phyloP scores from a whole-genome alignment of 2,329 filamentous ascomycete species.

The Periconia digitata region DNA sequence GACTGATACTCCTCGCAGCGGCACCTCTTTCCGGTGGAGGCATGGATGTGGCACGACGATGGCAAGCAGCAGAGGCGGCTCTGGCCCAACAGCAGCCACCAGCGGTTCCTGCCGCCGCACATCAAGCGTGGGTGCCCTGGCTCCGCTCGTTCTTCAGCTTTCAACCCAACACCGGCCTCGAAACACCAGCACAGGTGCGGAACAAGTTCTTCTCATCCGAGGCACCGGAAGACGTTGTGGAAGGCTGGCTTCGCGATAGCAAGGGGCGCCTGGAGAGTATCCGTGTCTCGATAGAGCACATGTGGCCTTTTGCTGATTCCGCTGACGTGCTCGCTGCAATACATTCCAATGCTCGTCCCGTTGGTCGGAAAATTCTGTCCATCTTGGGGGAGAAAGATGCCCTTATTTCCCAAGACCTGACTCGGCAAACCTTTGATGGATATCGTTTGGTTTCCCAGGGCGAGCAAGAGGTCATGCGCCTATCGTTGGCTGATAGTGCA shows the following conservation, averaged over 20 bases:
- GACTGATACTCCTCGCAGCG: constrained; percentile 5
- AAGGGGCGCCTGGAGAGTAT: constrained; percentile 9
- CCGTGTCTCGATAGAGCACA: neutral
- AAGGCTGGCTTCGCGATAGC: constrained; percentile 8
- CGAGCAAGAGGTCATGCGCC: constrained; percentile 3
- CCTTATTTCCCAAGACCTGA: neutral
- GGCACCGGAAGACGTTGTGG: constrained; percentile 1
- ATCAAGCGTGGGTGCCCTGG: constrained; percentile 4
- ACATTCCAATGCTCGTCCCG: neutral
- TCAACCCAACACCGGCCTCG: constrained; percentile 3
- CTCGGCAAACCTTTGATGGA: neutral
- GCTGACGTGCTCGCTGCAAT: neutral
- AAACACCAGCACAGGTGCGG: constrained; percentile 8
- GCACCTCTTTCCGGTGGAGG: constrained; percentile 8
- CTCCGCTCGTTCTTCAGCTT: constrained; percentile 2
- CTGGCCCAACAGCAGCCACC: neutral
- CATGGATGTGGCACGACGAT: constrained; percentile 8
- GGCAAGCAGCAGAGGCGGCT: constrained; percentile 7
- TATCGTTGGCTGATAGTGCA: neutral
- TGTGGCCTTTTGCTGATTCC: constrained; percentile 4
- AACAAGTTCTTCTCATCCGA: constrained; percentile 10
- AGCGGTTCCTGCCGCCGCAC: neutral
- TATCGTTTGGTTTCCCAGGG: neutral
- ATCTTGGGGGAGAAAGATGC: constrained; percentile 2
- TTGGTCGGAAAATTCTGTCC: constrained; percentile 3